These are phyloP conservation scores for Fusarium sp. DNA, from an alignment of 2,329 filamentous ascomycete genomes.

Conservation along the genomic window DNA sequence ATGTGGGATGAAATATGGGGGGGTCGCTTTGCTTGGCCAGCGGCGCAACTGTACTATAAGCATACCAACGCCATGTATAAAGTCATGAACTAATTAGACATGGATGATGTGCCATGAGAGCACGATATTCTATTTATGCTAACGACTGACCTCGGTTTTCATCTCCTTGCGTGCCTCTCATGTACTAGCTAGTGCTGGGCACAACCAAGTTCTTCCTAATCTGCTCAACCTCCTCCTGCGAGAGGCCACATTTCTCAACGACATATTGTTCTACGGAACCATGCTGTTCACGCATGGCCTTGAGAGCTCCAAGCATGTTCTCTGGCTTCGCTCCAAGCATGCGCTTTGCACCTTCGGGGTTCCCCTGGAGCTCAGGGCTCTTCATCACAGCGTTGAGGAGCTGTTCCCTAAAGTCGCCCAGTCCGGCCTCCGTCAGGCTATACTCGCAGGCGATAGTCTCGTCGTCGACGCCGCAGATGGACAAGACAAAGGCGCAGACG, in stretches of 20 bases:
- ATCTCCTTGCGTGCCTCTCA: neutral
- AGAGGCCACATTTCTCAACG: constrained; percentile 63
- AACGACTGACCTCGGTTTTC: neutral
- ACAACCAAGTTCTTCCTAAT: constrained; percentile 60
- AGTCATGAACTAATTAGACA: constrained; percentile 35
- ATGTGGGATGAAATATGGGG: constrained; percentile 13
- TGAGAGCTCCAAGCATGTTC: constrained; percentile 58
- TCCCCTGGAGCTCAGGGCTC: constrained; percentile 58
- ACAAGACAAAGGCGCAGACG: constrained; percentile 69
- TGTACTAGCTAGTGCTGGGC: constrained; percentile 40
- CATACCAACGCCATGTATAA: constrained; percentile 40
- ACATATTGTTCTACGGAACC: constrained; percentile 72
- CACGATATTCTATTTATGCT: neutral
- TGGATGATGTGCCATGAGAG: constrained; percentile 9
- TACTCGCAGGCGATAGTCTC: constrained; percentile 72
- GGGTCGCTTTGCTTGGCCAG: constrained; percentile 16
- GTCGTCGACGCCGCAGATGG: constrained; percentile 67
- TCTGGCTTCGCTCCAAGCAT: constrained; percentile 58
- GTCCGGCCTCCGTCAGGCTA: constrained; percentile 68
- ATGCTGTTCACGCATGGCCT: constrained; percentile 65
- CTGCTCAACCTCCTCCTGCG: constrained; percentile 60
- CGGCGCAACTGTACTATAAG: constrained; percentile 41
- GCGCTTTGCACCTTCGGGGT: constrained; percentile 54
- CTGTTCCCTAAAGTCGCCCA: constrained; percentile 60
- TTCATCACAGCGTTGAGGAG: constrained; percentile 60